Evolutionary conservation across 2,329 filamentous ascomycete species (phyloP).

Genomic region (Aspergillus texensis): DNA sequence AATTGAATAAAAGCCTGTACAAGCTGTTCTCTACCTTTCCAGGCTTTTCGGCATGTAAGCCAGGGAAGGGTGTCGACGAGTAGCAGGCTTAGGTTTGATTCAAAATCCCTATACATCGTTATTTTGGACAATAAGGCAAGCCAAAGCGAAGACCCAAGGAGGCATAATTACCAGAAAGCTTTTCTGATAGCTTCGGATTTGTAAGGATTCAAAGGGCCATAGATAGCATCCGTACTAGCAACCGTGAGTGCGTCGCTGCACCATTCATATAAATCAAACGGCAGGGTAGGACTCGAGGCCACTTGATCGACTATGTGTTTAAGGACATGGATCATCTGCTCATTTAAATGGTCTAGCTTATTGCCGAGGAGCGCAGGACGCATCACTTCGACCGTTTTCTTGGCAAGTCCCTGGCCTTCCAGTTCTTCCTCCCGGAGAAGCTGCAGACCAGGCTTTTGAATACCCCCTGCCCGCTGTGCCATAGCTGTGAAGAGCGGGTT

Average conservation of each 20-base stretch:
- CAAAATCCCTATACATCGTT: slow-evolving; percentile 37
- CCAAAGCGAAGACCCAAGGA: too few species aligned
- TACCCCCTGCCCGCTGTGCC: slow-evolving; percentile 22
- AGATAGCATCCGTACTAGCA: slow-evolving; percentile 32
- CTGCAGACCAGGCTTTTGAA: slow-evolving; percentile 21
- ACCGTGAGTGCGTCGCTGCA: slow-evolving; percentile 27
- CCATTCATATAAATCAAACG: slow-evolving; percentile 32
- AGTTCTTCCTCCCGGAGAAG: slow-evolving; percentile 21
- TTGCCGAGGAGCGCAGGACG: slow-evolving; percentile 26
- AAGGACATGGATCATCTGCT: slow-evolving; percentile 24
- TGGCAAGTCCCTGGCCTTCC: slow-evolving; percentile 23
- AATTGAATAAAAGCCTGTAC: slow-evolving; percentile 44
- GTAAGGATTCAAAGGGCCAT: slow-evolving; percentile 34
- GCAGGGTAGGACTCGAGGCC: background rate
- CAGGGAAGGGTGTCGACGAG: slow-evolving; percentile 38
- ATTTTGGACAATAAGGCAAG: background rate
- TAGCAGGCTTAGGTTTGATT: slow-evolving; percentile 34
- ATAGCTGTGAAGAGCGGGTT: slow-evolving; percentile 27
- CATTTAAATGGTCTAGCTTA: slow-evolving; percentile 29
- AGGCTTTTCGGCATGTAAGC: slow-evolving; percentile 42
- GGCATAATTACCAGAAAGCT: background rate
- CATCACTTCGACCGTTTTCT: slow-evolving; percentile 26
- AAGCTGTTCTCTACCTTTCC: slow-evolving; percentile 39
- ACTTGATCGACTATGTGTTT: slow-evolving; percentile 21
- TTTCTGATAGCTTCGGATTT: slow-evolving; percentile 12